Evolutionary conservation across 1,284 basidiomycete species (phyloP), one percentile per base, ranked within the genome.

Genomic region (Xerocomus nothofagi): DNA sequence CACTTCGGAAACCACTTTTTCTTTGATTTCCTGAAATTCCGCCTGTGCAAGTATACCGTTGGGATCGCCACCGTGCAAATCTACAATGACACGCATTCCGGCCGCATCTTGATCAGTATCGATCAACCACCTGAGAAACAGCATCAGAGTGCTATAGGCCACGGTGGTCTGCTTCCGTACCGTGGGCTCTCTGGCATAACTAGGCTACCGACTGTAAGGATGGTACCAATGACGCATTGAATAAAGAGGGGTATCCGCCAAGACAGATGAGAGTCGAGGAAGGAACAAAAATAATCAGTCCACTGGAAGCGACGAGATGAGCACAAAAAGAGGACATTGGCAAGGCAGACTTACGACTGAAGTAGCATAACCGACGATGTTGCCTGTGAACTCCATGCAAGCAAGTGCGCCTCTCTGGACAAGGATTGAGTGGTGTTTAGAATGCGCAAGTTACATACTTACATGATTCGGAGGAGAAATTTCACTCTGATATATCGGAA

Each of bases 401-500:
- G 94, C 96, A 42, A 97, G 75, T 44, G 91, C 86, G 45, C 93
- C 93, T 62, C 93, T 81, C 86, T 94, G 60, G 17, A 55, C 20
- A 15, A 34, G 40, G 39, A 58, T 56, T 42, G 51, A 39, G 40
- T 37, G 41, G 41, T 26, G 27, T 39, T n/a, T 30, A 8, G 45
- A n/a, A 47, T 21, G 10, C 15, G 47, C 17, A 36, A 43, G 26
- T 31, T 20, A 23, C 21, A 30, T 34, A 72, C 88, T 48, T 66
- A 91, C 91, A 73, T 97, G 92, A 64, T 93, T 82, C 3, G 96
- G 91, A 14, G 95, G 94, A 3, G 93, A 96, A 44, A 98, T 93
- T 74, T 98, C 96, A 59, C 89, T 91, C 73, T 98, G 96, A 69
- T 98, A 99, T 53, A 98, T 97, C 6, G 96, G 96, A 20, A 98